A percentile compares a stretch with the other conserved stretches of the same genome.
Conservation (phyloP, 2,329 filamentous ascomycete genomes). For the Emergomyces orientalis region DNA sequence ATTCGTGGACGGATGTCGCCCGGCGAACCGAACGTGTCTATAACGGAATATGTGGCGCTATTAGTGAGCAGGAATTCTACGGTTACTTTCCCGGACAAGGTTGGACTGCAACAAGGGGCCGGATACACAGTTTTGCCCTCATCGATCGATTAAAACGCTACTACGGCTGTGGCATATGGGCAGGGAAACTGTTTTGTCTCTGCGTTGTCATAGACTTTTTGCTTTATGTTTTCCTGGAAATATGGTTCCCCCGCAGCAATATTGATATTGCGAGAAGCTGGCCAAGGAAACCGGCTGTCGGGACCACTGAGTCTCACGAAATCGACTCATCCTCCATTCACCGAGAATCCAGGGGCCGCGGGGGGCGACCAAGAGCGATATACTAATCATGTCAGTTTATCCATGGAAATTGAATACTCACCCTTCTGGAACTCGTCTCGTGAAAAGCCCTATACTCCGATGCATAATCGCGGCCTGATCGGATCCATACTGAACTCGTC, state of each 20-base stretch:
- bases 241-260: slow-evolving; percentile 70
- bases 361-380: not conserved
- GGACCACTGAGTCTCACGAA: not conserved
- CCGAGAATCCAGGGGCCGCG: not conserved
- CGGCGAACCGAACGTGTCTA: slow-evolving; percentile 91
- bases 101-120: slow-evolving; percentile 62
- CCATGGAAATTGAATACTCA: not conserved
- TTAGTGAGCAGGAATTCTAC: slow-evolving; percentile 80
- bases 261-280: slow-evolving; percentile 89
- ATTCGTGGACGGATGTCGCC: slow-evolving; percentile 95
- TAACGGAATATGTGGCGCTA: slow-evolving; percentile 78
- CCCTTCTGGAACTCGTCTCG: not conserved
- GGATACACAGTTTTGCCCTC: slow-evolving; percentile 76
- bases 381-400: not conserved
- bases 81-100: slow-evolving; percentile 61
- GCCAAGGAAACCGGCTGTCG: slow-evolving; percentile 59
- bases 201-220: slow-evolving; percentile 92
- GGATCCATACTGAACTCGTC: not conserved
- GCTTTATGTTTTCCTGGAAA: slow-evolving; percentile 77
- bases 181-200: slow-evolving; percentile 91
- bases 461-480: not conserved
- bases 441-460: not conserved
- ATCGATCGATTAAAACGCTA: slow-evolving; percentile 94
- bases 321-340: not conserved
- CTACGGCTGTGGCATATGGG: slow-evolving; percentile 97